Conservation (phyloP, 768 basidiomycete genomes). For the Gloeostereum incarnatum region DNA sequence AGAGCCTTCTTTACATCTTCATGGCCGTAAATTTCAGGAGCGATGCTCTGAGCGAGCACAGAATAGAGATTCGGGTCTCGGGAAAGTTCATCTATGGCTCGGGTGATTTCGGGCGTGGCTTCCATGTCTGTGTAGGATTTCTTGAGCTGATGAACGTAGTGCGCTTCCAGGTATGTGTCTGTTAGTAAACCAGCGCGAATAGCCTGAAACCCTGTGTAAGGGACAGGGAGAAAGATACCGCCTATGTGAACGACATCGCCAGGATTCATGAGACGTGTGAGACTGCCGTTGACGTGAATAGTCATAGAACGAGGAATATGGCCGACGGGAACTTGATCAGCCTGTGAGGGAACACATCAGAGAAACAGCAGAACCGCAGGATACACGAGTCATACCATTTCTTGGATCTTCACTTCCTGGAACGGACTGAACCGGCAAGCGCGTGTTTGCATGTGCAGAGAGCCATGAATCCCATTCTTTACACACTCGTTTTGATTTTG, state of each 20-base stretch:
- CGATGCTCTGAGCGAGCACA: conserved; percentile 87
- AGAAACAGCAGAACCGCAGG: not conserved
- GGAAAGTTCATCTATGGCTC: conserved; percentile 57
- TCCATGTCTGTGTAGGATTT: conserved; percentile 97
- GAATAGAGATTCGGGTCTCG: conserved; percentile 76
- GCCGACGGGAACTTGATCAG: conserved; percentile 98
- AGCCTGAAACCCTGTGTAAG: conserved; percentile 96
- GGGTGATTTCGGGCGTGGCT: conserved; percentile 74
- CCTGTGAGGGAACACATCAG: conserved; percentile 30
- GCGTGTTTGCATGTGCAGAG: conserved; percentile 96
- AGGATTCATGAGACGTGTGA: conserved; percentile 88
- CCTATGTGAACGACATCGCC: conserved; percentile 93
- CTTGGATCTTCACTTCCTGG: conserved; percentile 98
- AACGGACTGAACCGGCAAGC: conserved; percentile 97
- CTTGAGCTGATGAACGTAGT: conserved; percentile 89
- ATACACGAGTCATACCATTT: conserved; percentile 78
- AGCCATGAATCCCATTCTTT: conserved; percentile 80
- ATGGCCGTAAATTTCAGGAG: conserved; percentile 98
- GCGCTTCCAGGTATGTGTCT: conserved; percentile 92
- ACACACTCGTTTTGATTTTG: conserved; percentile 79
- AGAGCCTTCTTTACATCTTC: conserved; percentile 96
- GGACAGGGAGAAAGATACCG: conserved; percentile 96
- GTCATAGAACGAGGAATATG: conserved; percentile 99
- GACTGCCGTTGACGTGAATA: conserved; percentile 82
- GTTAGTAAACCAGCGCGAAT: conserved; percentile 93